Base-by-base conservation (phyloP, 495 filamentous ascomycete genomes). In the Penicillium lagena region DNA sequence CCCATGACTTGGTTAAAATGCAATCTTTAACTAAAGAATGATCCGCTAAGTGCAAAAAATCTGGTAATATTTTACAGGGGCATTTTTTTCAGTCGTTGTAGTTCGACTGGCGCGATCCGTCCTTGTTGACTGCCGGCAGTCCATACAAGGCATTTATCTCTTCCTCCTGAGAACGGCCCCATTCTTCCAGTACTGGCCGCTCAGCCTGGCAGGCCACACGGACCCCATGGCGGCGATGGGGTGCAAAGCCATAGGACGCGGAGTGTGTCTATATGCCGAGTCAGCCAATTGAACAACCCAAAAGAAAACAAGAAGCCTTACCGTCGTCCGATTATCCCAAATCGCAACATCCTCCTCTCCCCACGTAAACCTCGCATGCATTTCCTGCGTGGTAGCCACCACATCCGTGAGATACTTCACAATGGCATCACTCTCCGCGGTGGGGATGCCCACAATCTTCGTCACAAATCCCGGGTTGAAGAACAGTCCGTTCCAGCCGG, bases 391-490 rank as follows among this genome's bases (percentile, higher is more conserved):
- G 2, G 76, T 81, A 9, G 74, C 56, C 37, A 86, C 63, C 37
- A 89, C 62, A 53, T 84, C 76, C 40, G 81, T 83, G 28, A 90
- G 74, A 35, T 82, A 79, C 17, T 70, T 54, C 22, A 88, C 66
- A 45, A 90, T 80, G 11, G 76, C 71, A 46, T 88, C 81, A 12
- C 78, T 81, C 65, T 89, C 85, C 1, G 50, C 56, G 30, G 81
- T 78, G 12, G 80, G 79, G 10, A 89, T 60, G 1, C 86, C 86
- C 8, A 86, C 64, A 47, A 89, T 89, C 39, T 78, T 74, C 37
- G 78, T 87, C 35, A 86, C 82, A 49, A 89, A 90, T 0, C 85
- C 86, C 0, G 84, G 84, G 53, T 87, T 87, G 56, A 86, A 79
- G 63, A 85, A 89, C 1, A 90, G 70, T 7, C 79, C 78, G 58